Evolutionary conservation across 1,284 basidiomycete species (phyloP), one percentile per base, ranked within the genome.

Genomic region (Neonothopanus nambi): DNA sequence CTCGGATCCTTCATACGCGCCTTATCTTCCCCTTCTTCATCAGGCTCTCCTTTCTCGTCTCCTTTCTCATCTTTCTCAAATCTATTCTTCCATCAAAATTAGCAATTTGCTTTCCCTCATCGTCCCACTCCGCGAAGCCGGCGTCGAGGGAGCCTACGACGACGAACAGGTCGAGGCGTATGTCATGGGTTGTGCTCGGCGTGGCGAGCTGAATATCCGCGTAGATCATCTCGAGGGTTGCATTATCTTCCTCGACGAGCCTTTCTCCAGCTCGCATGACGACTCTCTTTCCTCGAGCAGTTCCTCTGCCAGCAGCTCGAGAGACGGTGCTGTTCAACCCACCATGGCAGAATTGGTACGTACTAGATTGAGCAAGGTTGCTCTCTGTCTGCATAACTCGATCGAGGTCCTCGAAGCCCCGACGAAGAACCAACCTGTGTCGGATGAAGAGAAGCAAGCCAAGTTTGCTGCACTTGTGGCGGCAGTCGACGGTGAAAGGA

Each of bases 11-110:
- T 72, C 77, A 0, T 93, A 90, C 62, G 76, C 87, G 1, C 83
- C 88, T 1, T 99, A 99, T 71, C 84, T 97, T 48, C 85, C 91
- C 39, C 90, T 96, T 56, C 84, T 99, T 50, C 91, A 94, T 66
- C 91, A 90, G 58, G 95, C 96, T 46, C 82, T 98, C 23, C 86
- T 98, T 58, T 95, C 94, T 4, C 89, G 95, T 35, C 82, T 99
- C n/a, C 87, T 99, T 62, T 89, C 89, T 52, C 93, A 97, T 72
- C 87, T 98, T 51, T 91, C 93, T 6, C 91, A 98, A 69, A 91
- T 99, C 17, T 98, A 99, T 74, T 90, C 90, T 46, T 88, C 89
- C 9, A 88, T 99, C 75, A 89, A 88, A 63, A 84, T 96, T 56
- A 74, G 75, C 56, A 85, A 87, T 61, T 77, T 97, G 39, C 79